Conservation (phyloP, 2,329 filamentous ascomycete species). For the Pyricularia pennisetigena region DNA sequence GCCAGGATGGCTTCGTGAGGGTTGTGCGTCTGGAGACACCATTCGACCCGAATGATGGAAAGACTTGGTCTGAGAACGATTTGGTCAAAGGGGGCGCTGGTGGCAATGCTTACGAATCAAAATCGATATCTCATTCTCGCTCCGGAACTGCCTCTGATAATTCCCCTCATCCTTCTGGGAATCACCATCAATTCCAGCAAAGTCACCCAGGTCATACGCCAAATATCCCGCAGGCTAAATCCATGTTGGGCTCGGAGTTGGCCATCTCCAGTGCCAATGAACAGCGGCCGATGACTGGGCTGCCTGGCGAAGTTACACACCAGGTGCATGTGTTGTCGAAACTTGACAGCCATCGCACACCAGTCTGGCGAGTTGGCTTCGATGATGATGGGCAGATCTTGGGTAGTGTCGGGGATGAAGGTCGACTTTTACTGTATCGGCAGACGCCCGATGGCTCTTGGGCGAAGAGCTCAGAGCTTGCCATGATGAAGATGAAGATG, state of each 20-base stretch:
- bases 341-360: slow-evolving; percentile 57
- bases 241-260: slow-evolving; percentile 7
- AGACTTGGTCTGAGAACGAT: slow-evolving; percentile 37
- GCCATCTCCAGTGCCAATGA: slow-evolving; percentile 24
- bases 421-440: slow-evolving; percentile 51
- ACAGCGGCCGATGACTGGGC: slow-evolving; percentile 42
- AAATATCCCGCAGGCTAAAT: background rate
- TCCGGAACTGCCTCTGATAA: background rate
- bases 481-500: slow-evolving; percentile 47
- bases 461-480: slow-evolving; percentile 51
- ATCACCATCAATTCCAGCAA: background rate
- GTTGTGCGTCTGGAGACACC: slow-evolving; percentile 74
- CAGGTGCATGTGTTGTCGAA: slow-evolving; percentile 52
- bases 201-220: background rate
- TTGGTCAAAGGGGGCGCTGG: slow-evolving; percentile 25
- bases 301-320: slow-evolving; percentile 59
- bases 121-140: background rate
- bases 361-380: slow-evolving; percentile 69
- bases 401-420: slow-evolving; percentile 69
- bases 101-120: background rate
- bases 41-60: slow-evolving; percentile 32
- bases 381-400: slow-evolving; percentile 60
- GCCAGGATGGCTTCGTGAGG: slow-evolving; percentile 81
- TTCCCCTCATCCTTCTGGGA: background rate
- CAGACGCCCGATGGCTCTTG: slow-evolving; percentile 47